phyloP scores from a whole-genome alignment of 179 eudicot species.

The Pouteria campechiana region DNA sequence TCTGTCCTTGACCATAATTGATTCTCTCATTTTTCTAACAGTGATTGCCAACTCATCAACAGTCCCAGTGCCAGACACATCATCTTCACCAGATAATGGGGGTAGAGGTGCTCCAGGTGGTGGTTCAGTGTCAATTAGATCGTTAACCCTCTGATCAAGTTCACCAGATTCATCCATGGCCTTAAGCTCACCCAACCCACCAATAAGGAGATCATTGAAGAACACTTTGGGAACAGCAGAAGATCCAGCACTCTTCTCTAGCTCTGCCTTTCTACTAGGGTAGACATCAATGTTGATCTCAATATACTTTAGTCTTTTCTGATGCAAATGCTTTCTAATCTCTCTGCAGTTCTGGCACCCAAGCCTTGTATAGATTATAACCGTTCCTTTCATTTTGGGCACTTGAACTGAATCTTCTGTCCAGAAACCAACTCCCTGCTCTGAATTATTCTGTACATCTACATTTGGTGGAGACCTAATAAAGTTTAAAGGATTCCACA shows the following conservation, averaged over 20 bases:
- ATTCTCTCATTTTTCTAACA: slow-evolving; percentile 29
- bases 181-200: slow-evolving; percentile 30
- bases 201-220: slow-evolving; percentile 34
- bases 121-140: slow-evolving; percentile 24
- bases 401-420: slow-evolving; percentile 8
- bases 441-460: slow-evolving; percentile 17
- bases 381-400: slow-evolving; percentile 33
- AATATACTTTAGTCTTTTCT: slow-evolving; percentile 31
- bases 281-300: slow-evolving; percentile 40
- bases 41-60: slow-evolving; percentile 41
- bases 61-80: slow-evolving; percentile 21
- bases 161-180: slow-evolving; percentile 27
- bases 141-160: slow-evolving; percentile 34
- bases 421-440: slow-evolving; percentile 5
- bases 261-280: slow-evolving; percentile 33
- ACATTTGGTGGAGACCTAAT: slow-evolving; percentile 20
- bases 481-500: slow-evolving; percentile 32
- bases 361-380: slow-evolving; percentile 30
- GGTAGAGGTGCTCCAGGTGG: slow-evolving; percentile 40
- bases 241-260: slow-evolving; percentile 33
- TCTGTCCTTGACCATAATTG: slow-evolving; percentile 26
- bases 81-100: slow-evolving; percentile 52
- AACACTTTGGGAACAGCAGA: slow-evolving; percentile 37
- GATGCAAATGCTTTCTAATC: slow-evolving; percentile 23
- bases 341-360: slow-evolving; percentile 33